These are phyloP conservation scores for Blastocrithidia nonstop DNA, from an alignment of 208 protist genomes.

Conservation along the genomic window DNA sequence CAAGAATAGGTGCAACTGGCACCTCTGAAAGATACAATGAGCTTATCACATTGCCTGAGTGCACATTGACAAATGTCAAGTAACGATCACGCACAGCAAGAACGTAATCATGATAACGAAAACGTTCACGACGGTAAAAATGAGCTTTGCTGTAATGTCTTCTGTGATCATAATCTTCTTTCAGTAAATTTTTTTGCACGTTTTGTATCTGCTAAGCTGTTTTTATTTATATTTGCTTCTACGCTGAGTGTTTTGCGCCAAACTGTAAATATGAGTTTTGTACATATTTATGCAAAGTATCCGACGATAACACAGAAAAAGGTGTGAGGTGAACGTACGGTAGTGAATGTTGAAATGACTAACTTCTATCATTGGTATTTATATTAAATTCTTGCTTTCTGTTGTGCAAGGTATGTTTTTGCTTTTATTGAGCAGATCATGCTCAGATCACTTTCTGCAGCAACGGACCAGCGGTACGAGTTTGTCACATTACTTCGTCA, in stretches of 20 bases:
- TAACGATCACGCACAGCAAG: constrained; percentile 61
- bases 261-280: constrained; percentile 44
- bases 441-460: no score
- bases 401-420: no score
- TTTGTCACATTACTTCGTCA: no score
- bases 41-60: constrained; percentile 43
- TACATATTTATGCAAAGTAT: no score
- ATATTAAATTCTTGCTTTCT: no score
- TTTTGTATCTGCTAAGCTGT: constrained; percentile 7
- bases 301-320: no score
- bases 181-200: constrained; percentile 37
- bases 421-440: no score
- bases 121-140: constrained; percentile 25
- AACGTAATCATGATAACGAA: constrained; percentile 54
- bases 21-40: constrained; percentile 27
- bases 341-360: no score
- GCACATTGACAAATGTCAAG: constrained; percentile 38
- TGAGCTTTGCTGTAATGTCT: no score
- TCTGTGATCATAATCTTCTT: constrained; percentile 50
- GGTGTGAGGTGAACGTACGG: no score
- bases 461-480: no score
- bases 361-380: no score
- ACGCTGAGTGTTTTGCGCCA: constrained; percentile 7
- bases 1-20: constrained; percentile 53
- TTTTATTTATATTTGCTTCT: constrained; percentile 12